phyloP scores from a whole-genome alignment of 305 asterid genomes.

The Lippia alba region DNA sequence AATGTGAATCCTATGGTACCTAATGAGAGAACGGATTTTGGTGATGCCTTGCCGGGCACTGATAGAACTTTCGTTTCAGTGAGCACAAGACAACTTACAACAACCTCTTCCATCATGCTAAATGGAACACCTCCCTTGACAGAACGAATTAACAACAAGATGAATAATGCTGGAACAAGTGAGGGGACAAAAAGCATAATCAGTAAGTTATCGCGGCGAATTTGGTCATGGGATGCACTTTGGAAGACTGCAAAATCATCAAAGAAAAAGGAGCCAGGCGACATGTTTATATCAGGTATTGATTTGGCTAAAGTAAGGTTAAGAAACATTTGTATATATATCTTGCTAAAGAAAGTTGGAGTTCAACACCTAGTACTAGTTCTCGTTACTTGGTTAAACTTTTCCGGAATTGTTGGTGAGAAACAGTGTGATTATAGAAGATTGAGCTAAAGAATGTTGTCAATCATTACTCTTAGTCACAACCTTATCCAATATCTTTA shows the following conservation, averaged over 20 bases:
- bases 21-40: conserved; percentile 16
- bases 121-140: conserved; percentile 21
- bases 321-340: background rate
- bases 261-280: conserved; percentile 23
- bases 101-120: conserved; percentile 29
- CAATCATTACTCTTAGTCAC: no score
- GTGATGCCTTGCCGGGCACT: conserved; percentile 27
- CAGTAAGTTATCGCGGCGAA: conserved; percentile 39
- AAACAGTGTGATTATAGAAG: background rate
- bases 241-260: conserved; percentile 36
- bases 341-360: background rate
- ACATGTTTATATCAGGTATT: conserved; percentile 41
- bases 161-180: conserved; percentile 23
- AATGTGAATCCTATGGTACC: conserved; percentile 12
- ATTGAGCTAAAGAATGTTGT: background rate
- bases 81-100: conserved; percentile 31
- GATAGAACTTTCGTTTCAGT: conserved; percentile 35
- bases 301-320: conserved; percentile 4
- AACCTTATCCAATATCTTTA: no score
- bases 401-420: background rate
- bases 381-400: background rate
- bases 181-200: conserved; percentile 36
- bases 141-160: conserved; percentile 32
- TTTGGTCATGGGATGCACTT: conserved; percentile 38
- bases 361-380: background rate